These are phyloP conservation scores for Talaromyces funiculosus DNA, from an alignment of 2,329 filamentous ascomycete species.

Conservation along the genomic window DNA sequence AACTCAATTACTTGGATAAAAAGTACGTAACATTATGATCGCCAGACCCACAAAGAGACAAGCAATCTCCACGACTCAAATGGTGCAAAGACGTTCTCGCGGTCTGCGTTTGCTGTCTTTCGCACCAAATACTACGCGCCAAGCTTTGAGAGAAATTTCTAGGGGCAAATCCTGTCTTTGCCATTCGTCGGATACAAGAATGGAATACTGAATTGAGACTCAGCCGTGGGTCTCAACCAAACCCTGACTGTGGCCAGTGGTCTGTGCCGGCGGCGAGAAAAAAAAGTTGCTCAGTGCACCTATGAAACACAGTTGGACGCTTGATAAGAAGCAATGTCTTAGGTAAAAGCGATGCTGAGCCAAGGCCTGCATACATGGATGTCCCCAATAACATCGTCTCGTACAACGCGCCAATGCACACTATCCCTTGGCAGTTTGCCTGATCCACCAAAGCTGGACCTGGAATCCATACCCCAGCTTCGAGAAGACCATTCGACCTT, in stretches of 20 bases:
- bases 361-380: neutral
- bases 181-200: neutral
- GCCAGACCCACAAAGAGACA: neutral
- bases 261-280: neutral
- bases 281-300: neutral
- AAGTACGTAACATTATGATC: neutral
- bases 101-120: neutral
- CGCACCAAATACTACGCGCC: neutral
- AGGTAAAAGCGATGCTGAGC: neutral
- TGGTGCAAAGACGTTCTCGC: neutral
- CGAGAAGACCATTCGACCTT: slow-evolving; percentile 1
- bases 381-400: neutral
- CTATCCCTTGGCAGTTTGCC: neutral
- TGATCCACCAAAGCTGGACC: neutral
- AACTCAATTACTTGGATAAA: neutral
- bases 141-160: neutral
- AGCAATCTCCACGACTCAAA: neutral
- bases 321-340: neutral
- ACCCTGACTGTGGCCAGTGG: neutral
- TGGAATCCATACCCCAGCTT: neutral
- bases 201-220: no score
- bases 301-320: neutral
- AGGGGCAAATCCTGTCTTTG: neutral
- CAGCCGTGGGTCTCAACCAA: neutral
- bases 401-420: neutral